A percentile compares a stretch with the other conserved stretches of the same genome.
phyloP scores from a whole-genome alignment of 2,329 filamentous ascomycete genomes.

The Diaporthe citriasiana region DNA sequence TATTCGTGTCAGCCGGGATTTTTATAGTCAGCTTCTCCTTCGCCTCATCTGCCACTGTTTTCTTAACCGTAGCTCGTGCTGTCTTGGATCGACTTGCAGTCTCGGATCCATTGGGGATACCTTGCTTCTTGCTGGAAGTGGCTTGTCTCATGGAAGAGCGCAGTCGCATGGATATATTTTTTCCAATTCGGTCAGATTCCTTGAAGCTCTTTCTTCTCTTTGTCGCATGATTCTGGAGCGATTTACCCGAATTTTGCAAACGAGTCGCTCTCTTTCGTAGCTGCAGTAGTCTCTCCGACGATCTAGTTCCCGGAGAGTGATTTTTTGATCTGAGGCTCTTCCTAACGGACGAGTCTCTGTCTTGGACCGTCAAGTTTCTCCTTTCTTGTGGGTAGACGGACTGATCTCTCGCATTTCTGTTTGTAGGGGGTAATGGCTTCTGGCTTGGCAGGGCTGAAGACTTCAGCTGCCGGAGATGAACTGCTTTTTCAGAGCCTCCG shows the following conservation, averaged over 20 bases:
- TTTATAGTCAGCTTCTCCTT: neutral
- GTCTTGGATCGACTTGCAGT: neutral
- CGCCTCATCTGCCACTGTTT: neutral
- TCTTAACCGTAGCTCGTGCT: neutral
- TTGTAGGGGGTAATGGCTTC: neutral
- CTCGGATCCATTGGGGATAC: too few species aligned
- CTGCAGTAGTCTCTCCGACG: neutral
- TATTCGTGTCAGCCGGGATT: neutral
- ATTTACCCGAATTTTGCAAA: neutral
- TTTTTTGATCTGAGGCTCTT: neutral
- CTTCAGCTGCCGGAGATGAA: neutral
- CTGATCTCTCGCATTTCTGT: neutral
- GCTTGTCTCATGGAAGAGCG: neutral
- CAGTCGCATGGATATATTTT: neutral
- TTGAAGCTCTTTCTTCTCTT: neutral
- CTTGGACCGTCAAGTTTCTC: neutral
- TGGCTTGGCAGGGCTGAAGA: neutral
- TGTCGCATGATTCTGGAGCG: neutral
- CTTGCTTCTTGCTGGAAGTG: too few species aligned
- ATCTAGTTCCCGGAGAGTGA: neutral
- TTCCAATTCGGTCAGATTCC: neutral
- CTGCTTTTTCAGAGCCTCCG: neutral
- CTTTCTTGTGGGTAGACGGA: neutral
- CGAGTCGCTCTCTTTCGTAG: neutral
- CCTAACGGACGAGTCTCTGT: neutral